Conservation (phyloP, 2,329 filamentous ascomycete species). For the Huntiella decipiens region DNA sequence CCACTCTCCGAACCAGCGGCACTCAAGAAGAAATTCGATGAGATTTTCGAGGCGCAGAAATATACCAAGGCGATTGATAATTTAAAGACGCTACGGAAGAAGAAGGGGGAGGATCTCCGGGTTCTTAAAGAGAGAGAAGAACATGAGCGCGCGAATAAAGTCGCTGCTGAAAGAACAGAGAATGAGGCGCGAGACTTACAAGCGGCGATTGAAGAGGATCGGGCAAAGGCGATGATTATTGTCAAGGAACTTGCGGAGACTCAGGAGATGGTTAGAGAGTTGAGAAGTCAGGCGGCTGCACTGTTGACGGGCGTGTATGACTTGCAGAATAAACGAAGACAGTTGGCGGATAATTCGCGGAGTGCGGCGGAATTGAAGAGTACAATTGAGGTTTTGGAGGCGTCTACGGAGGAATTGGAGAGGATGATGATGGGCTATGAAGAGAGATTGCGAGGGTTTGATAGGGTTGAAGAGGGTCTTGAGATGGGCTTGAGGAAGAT, state of each 20-base stretch:
- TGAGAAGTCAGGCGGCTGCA: slow-evolving; percentile 52
- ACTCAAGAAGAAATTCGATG: slow-evolving; percentile 87
- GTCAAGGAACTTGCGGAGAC: slow-evolving; percentile 42
- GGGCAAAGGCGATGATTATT: slow-evolving; percentile 37
- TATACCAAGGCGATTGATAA: slow-evolving; percentile 97
- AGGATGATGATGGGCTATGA: slow-evolving; percentile 59
- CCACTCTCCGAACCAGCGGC: slow-evolving; percentile 73
- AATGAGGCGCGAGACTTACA: slow-evolving; percentile 46
- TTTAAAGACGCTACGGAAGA: slow-evolving; percentile 71
- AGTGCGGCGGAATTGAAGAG: slow-evolving; percentile 50
- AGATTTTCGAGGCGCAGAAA: slow-evolving; percentile 92
- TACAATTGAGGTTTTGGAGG: slow-evolving; percentile 57
- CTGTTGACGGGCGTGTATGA: slow-evolving; percentile 58
- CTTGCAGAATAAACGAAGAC: slow-evolving; percentile 57
- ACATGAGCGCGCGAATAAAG: slow-evolving; percentile 67
- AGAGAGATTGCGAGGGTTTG: slow-evolving; percentile 47
- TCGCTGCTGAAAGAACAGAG: slow-evolving; percentile 55
- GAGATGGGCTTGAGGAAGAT: slow-evolving; percentile 47
- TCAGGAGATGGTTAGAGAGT: slow-evolving; percentile 38
- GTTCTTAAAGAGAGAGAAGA: slow-evolving; percentile 57
- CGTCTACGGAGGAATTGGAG: slow-evolving; percentile 59
- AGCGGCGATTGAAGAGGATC: slow-evolving; percentile 43
- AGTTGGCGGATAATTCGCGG: slow-evolving; percentile 49
- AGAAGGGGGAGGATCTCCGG: slow-evolving; percentile 55
- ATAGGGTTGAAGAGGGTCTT: slow-evolving; percentile 42